phyloP scores from a whole-genome alignment of 2,329 filamentous ascomycete genomes.

The Delphinella strobiligena region DNA sequence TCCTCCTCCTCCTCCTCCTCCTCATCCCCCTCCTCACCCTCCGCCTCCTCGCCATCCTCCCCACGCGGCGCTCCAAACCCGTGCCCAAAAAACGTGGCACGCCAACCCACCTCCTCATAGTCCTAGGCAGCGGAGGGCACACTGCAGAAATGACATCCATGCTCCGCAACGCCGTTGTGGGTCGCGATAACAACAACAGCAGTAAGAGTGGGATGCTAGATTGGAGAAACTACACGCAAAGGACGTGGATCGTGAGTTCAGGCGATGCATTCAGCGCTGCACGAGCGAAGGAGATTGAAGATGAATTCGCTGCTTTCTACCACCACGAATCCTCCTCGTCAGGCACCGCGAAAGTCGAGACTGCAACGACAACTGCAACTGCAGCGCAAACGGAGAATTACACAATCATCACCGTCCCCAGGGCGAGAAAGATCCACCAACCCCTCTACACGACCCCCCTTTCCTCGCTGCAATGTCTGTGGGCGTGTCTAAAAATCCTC shows the following conservation, averaged over 20 bases:
- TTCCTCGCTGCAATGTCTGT: slow-evolving; percentile 54
- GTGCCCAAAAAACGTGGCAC: slow-evolving; percentile 17
- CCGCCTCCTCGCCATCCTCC: slow-evolving; percentile 29
- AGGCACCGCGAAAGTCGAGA: slow-evolving; percentile 6
- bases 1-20: no score
- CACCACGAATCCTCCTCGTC: neutral
- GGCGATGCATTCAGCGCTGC: slow-evolving; percentile 62
- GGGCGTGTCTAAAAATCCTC: slow-evolving; percentile 8
- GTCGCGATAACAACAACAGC: slow-evolving; percentile 13
- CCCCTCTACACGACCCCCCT: slow-evolving; percentile 60
- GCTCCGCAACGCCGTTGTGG: slow-evolving; percentile 46
- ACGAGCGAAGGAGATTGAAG: slow-evolving; percentile 54
- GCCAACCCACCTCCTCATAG: slow-evolving; percentile 56
- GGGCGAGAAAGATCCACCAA: slow-evolving; percentile 76
- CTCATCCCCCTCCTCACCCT: no score
- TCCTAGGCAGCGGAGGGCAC: slow-evolving; percentile 88
- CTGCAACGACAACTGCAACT: neutral
- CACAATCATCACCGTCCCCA: slow-evolving; percentile 55
- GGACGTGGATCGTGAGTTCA: slow-evolving; percentile 70
- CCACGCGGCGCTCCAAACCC: slow-evolving; percentile 18
- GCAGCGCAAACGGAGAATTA: slow-evolving; percentile 32
- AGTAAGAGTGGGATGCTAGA: slow-evolving; percentile 22
- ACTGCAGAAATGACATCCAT: slow-evolving; percentile 90
- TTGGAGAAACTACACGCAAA: slow-evolving; percentile 39
- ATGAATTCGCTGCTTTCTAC: slow-evolving; percentile 15